Evolutionary conservation across 2,329 filamentous ascomycete species (phyloP).

Genomic region (Ceratocystis ficicola): DNA sequence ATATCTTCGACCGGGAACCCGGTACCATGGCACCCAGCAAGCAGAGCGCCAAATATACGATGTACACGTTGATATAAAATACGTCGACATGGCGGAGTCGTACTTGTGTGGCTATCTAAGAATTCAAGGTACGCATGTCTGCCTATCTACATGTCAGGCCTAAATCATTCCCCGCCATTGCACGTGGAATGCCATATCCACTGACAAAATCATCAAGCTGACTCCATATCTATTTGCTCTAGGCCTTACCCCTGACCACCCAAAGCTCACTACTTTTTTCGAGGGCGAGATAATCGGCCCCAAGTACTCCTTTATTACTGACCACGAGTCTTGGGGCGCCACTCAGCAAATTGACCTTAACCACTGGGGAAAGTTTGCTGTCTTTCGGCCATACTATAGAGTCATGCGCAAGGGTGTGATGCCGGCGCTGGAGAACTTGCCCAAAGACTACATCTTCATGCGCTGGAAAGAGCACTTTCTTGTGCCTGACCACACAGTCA

Average conservation of each 20-base stretch:
- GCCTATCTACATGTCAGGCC: slow-evolving; percentile 10
- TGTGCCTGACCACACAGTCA: slow-evolving; percentile 84
- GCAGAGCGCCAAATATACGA: slow-evolving; percentile 90
- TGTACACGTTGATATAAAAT: slow-evolving; percentile 92
- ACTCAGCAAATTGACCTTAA: slow-evolving; percentile 81
- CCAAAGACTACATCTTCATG: slow-evolving; percentile 91
- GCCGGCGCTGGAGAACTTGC: slow-evolving; percentile 55
- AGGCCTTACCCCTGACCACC: slow-evolving; percentile 92
- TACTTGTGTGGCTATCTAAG: slow-evolving; percentile 90
- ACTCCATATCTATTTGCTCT: slow-evolving; percentile 19
- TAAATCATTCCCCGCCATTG: slow-evolving; percentile 13
- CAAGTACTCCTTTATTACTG: slow-evolving; percentile 87
- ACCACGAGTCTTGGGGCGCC: slow-evolving; percentile 82
- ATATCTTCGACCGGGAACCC: slow-evolving; percentile 74
- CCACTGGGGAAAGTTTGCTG: slow-evolving; percentile 84
- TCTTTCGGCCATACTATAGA: slow-evolving; percentile 64
- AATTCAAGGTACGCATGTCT: slow-evolving; percentile 62
- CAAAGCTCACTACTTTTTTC: slow-evolving; percentile 95
- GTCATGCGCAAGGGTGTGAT: slow-evolving; percentile 44
- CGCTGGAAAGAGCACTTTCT: slow-evolving; percentile 98
- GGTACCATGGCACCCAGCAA: slow-evolving; percentile 80
- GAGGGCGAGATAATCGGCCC: slow-evolving; percentile 95
- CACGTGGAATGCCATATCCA: background rate
- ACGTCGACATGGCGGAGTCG: slow-evolving; percentile 87
- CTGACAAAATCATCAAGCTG: background rate